Percentiles rank a stretch among this genome's conserved stretches.
Conservation (phyloP, 345 rosid species). For the Kernera saxatilis region DNA sequence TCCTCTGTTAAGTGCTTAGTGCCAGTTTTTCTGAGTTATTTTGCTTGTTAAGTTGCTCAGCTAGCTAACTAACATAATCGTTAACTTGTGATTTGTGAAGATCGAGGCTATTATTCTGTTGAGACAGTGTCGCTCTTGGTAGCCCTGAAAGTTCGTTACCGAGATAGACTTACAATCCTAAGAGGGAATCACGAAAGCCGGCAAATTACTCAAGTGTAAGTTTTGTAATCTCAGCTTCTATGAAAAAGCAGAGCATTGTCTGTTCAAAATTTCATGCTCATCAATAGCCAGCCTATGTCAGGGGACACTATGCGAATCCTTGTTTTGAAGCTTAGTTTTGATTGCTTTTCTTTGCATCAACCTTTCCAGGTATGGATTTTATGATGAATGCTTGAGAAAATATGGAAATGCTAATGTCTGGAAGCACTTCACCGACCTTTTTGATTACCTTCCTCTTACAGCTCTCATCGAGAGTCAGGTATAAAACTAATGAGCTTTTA, state of each 20-base stretch:
- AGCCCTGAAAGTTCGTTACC: slow-evolving; percentile 86
- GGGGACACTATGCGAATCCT: not conserved
- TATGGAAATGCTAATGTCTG: slow-evolving; percentile 97
- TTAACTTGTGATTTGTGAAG: slow-evolving; percentile 48
- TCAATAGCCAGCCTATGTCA: no score
- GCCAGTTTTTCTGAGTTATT: not conserved
- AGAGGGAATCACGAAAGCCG: slow-evolving; percentile 98
- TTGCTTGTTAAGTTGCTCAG: not conserved
- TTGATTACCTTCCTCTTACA: slow-evolving; percentile 87
- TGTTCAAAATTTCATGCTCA: no score
- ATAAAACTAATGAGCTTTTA: slow-evolving; percentile 3
- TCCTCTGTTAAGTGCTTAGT: not conserved
- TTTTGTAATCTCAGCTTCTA: not conserved
- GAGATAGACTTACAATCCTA: slow-evolving; percentile 89
- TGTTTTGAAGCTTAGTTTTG: not conserved
- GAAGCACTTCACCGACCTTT: slow-evolving; percentile 88
- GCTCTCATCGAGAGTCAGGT: slow-evolving; percentile 98
- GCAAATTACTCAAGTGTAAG: slow-evolving; percentile 97
- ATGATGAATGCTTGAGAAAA: slow-evolving; percentile 91
- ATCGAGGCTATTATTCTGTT: slow-evolving; percentile 93
- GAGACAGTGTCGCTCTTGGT: slow-evolving; percentile 93
- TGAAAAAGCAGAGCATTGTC: not conserved
- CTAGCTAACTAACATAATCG: not conserved
- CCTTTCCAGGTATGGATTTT: slow-evolving; percentile 79
- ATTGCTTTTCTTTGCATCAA: not conserved